phyloP scores from a whole-genome alignment of 306 rosid genomes.

The Lathyrus oleraceus region DNA sequence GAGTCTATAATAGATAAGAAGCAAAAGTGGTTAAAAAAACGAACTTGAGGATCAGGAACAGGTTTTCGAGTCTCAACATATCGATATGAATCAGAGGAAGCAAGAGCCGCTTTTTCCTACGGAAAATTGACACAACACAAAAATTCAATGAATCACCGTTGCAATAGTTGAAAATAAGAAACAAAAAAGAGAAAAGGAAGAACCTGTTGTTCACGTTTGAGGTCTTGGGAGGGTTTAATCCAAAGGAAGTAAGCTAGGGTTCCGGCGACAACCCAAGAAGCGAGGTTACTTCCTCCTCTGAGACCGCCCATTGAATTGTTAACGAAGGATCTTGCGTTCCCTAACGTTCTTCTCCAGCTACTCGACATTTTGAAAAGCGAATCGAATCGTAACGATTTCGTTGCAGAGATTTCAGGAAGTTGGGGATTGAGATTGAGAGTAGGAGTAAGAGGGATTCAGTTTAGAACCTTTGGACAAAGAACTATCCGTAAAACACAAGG shows the following conservation, averaged over 20 bases:
- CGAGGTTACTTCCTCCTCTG: conserved; percentile 75
- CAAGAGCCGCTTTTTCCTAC: conserved; percentile 71
- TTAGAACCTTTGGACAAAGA: no score
- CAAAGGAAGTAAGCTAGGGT: conserved; percentile 90
- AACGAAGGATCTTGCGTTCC: conserved; percentile 70
- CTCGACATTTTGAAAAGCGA: conserved; percentile 40
- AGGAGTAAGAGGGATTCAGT: no score
- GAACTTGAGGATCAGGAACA: conserved; percentile 83
- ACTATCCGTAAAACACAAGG: no score
- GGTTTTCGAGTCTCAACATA: conserved; percentile 83
- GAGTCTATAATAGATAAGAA: neutral
- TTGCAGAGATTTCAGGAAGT: conserved; percentile 1
- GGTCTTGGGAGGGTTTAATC: conserved; percentile 91
- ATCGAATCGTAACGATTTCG: neutral
- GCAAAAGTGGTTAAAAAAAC: neutral
- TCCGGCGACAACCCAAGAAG: conserved; percentile 95
- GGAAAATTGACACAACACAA: neutral
- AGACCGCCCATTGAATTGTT: conserved; percentile 85
- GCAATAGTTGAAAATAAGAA: neutral
- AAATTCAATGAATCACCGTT: neutral
- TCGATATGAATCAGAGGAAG: conserved; percentile 61
- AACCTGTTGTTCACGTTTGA: conserved; percentile 75
- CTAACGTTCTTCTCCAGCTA: conserved; percentile 74
- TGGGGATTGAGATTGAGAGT: neutral
- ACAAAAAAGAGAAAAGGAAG: neutral